phyloP scores from a whole-genome alignment of 495 filamentous ascomycete species.

The Xylaria scruposa region DNA sequence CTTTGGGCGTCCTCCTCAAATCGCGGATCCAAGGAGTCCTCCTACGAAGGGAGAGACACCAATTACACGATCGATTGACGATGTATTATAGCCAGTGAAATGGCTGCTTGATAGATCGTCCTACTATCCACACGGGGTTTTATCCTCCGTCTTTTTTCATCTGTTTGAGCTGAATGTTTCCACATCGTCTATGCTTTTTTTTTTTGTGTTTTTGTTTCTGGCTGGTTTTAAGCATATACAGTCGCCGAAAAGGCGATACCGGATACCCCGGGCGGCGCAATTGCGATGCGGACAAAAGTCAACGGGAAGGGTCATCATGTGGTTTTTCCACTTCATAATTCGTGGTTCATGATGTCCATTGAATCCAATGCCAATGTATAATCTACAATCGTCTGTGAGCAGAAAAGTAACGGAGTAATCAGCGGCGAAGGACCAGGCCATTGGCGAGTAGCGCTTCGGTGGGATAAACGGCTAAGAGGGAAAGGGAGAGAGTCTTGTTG shows the following conservation, averaged over 20 bases:
- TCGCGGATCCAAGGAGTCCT: constrained; percentile 68
- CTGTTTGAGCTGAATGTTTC: constrained; percentile 22
- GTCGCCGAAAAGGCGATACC: constrained; percentile 35
- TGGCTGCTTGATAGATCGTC: neutral
- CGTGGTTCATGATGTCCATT: constrained; percentile 23
- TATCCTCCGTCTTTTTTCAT: constrained; percentile 1
- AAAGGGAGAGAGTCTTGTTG: neutral
- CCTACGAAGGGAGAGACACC: constrained; percentile 68
- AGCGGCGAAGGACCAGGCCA: neutral
- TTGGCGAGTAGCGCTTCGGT: constrained; percentile 1
- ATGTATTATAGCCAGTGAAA: constrained; percentile 48
- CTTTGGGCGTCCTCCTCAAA: constrained; percentile 50
- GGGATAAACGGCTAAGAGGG: neutral
- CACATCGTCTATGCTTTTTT: constrained; percentile 21
- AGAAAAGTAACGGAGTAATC: constrained; percentile 21
- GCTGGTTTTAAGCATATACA: constrained; percentile 27
- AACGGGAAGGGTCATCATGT: constrained; percentile 17
- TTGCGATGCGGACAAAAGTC: constrained; percentile 21
- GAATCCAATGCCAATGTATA: constrained; percentile 29
- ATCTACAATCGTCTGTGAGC: constrained; percentile 26
- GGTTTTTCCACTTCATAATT: constrained; percentile 28
- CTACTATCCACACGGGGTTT: neutral
- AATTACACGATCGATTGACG: constrained; percentile 71
- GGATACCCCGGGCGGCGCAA: constrained; percentile 39
- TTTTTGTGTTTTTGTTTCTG: constrained; percentile 25